Base-by-base conservation (phyloP, 2,329 filamentous ascomycete genomes). In the Hymenoscyphus occultus region DNA sequence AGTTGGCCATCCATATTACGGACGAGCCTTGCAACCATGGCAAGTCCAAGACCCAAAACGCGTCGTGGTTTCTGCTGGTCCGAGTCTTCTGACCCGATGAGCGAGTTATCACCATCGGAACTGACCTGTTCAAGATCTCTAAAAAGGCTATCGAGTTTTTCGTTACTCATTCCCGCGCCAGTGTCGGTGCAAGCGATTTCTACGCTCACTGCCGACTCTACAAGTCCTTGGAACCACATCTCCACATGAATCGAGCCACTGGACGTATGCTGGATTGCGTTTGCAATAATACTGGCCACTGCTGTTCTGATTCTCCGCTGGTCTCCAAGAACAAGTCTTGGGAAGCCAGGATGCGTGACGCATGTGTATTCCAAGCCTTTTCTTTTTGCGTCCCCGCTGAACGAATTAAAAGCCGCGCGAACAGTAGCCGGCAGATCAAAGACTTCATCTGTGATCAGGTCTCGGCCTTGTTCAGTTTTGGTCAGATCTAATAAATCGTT, bases 1-100 rank as follows among this genome's bases (percentile, higher is more conserved):
- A 97, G 77, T 72, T 96, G 93, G 0, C 93, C 93, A 65, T 94
- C 89, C 91, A 96, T 95, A 73, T 93, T 96, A n/a, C 88, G 86
- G 39, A 97, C 83, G 42, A 92, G 91, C 45, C 93, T 86, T 16
- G 91, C 90, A n/a, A 96, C 93, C 13, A 96, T 83, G 0, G 93
- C 93, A n/a, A 97, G 82, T 0, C 93, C 93, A 10, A 97, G 83
- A 0, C 93, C 93, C 0, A 96, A 77, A 0, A 87, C 87, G 10
- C 80, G 78, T 61, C 79, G 79, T 7, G 78, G 73, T 2, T 76
- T 73, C 19, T 74, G 64, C 51, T 76, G 56, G n/a, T 22, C 13
- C 9, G 40, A 59, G 10, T 42, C 56, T 19, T 66, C 56, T 12
- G 63, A 45, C 1, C 56, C 59, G 48, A 62, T 48, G 7, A 71